Evolutionary conservation across 257 asterid species (phyloP).

Genomic region (Primulina eburnea): DNA sequence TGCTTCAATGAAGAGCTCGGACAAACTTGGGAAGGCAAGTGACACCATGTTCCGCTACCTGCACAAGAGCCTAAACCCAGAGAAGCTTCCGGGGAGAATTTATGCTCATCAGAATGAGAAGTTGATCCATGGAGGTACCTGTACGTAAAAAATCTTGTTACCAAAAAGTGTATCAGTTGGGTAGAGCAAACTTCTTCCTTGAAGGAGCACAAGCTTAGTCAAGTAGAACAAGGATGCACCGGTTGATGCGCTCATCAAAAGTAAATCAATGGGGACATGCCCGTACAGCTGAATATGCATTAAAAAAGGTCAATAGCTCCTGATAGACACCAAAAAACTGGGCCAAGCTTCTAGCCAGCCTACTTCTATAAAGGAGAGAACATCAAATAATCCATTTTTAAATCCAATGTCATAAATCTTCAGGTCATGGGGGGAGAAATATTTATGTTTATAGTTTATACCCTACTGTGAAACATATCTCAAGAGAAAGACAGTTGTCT

Average conservation of each 20-base stretch:
- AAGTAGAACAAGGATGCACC: neutral
- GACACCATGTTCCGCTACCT: constrained; percentile 56
- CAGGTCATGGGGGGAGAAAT: neutral
- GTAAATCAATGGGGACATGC: neutral
- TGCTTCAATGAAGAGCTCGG: constrained; percentile 49
- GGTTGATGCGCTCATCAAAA: too few species aligned
- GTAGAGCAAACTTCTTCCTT: neutral
- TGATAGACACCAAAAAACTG: too few species aligned
- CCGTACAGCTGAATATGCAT: neutral
- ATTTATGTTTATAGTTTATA: neutral
- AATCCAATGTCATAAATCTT: too few species aligned
- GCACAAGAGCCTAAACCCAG: constrained; percentile 54
- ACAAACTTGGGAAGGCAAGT: constrained; percentile 62
- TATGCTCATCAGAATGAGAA: constrained; percentile 44
- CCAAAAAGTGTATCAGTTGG: neutral
- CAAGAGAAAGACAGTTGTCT: neutral
- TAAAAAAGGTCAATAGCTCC: too few species aligned
- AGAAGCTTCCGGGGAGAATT: constrained; percentile 62
- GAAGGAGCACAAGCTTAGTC: too few species aligned
- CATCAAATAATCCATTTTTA: neutral
- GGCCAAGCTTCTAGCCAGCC: too few species aligned
- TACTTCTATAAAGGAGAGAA: neutral
- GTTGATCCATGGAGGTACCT: constrained; percentile 66
- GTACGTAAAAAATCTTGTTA: constrained; percentile 22
- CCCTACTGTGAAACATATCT: neutral